Base-by-base conservation (phyloP, 352 stramenopile genomes). In the Saprolegnia diclina region DNA sequence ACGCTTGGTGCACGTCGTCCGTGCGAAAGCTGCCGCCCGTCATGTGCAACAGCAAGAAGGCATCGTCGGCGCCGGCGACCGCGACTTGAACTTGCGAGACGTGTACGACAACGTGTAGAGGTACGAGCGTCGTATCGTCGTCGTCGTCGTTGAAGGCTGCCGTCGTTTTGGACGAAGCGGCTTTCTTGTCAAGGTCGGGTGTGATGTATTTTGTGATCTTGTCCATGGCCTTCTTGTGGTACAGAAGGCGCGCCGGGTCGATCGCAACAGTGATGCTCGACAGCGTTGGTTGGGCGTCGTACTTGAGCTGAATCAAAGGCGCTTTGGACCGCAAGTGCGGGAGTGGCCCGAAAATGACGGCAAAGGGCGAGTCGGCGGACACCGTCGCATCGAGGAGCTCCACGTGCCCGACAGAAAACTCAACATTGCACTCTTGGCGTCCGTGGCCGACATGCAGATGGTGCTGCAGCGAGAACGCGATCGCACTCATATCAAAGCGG, bases 401-500 rank as follows among this genome's bases (percentile, higher is more conserved):
- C 45, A 67, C 59, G 40, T 56, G 22, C 6, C 32, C 32, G 29
- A 67, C 24, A 4, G 50, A 18, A 55, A 67, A 57, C 37, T 35
- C 62, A 13, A 38, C 32, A 5, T 22, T 26, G 24, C 14, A 26
- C 46, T 67, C 62, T 14, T 24, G 24, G 1, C 40, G 21, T 22
- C 16, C n/a, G 13, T 37, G 26, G 22, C n/a, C n/a, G 11, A 38
- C 42, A 19, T 40, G 40, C 24, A 67, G 13, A 38, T 67, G 78
- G 46, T 91, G 82, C 37, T 90, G 83, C 13, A 90, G 78, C 1
- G 78, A 77, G 24, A 89, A 82, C 21, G 85, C 68, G 26, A 91
- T 88, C 57, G 85, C 73, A 40, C 83, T 76, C 11, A 93, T 63
- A 52, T 91, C 81, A 38, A 93, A 91, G 3, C 78, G 71, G 18